phyloP scores from a whole-genome alignment of 2,329 filamentous ascomycete genomes.

The Fusarium scirpi region DNA sequence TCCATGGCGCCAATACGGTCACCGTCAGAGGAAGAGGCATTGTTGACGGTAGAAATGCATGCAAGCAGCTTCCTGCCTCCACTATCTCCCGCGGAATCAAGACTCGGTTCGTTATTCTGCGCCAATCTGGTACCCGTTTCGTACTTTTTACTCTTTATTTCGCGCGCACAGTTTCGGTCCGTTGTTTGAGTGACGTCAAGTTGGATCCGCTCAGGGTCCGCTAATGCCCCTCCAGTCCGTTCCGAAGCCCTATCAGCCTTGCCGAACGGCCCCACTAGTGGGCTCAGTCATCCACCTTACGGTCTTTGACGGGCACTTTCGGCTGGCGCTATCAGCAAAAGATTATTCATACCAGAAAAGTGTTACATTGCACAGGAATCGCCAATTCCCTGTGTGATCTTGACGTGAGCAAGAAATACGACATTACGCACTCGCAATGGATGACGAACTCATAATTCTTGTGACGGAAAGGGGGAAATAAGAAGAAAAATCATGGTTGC shows the following conservation, averaged over 20 bases:
- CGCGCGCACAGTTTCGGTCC: slow-evolving; percentile 38
- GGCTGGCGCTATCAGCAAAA: slow-evolving; percentile 34
- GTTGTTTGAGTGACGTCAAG: slow-evolving; percentile 50
- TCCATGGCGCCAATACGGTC: slow-evolving; percentile 41
- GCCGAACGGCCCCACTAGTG: slow-evolving; percentile 43
- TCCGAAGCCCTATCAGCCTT: slow-evolving; percentile 48
- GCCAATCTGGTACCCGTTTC: slow-evolving; percentile 22
- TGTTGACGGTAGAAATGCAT: slow-evolving; percentile 34
- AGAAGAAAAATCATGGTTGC: background rate
- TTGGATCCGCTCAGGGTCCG: slow-evolving; percentile 32
- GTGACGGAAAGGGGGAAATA: background rate
- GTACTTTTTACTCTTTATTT: slow-evolving; percentile 8
- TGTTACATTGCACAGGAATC: slow-evolving; percentile 18
- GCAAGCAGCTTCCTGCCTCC: slow-evolving; percentile 16
- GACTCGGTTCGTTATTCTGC: slow-evolving; percentile 25
- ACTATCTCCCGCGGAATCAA: slow-evolving; percentile 19
- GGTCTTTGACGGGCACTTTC: slow-evolving; percentile 22
- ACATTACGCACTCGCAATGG: background rate
- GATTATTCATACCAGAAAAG: slow-evolving; percentile 26
- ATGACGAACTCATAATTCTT: slow-evolving; percentile 1
- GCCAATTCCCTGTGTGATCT: slow-evolving; percentile 19
- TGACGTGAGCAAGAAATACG: background rate
- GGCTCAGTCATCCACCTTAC: slow-evolving; percentile 11
- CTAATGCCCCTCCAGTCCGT: slow-evolving; percentile 30
- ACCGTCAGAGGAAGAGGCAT: slow-evolving; percentile 36